Evolutionary conservation across 192 early-diverging fungal genomes (phyloP), one percentile per base, ranked within the genome.

Genomic region (Backusella psychrophila): DNA sequence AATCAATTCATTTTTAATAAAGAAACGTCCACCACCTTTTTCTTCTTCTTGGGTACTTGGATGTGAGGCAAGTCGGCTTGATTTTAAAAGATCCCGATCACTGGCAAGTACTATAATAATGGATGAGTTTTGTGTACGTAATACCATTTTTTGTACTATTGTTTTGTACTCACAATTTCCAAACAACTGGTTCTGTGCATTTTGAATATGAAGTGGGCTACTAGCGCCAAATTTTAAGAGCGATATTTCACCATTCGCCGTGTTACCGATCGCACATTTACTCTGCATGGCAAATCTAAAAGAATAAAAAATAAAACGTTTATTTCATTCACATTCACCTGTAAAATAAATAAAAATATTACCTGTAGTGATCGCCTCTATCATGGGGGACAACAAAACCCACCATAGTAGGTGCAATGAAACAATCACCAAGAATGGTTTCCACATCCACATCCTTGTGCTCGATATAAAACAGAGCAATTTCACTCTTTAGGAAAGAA

Each of bases 271-370:
- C 2, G 68, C 68, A 9, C 68, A 69, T 69, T 69, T 69, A 38
- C 68, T 69, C n/a, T 38, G 68, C 38, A 69, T 69, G 35, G 68
- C 68, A 69, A 69, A 69, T 36, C 68, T 69, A 69, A 69, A 69
- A 69, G 9, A 41, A 12, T 36, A 26, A 9, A 9, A 3, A 33
- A 33, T 33, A 33, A 33, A 33, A 33, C 33, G 17, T 36, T 69
- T 38, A 33, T 35, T 33, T 39, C 23, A 8, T 17, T 35, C 7
- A 35, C 35, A 36, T 35, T 34, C 15, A 17, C 3, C 26, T 63
- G 2, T 63, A 52, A 6, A 5, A 52, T 6, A 52, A 52, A 52
- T 1, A 52, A 52, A 49, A 17, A 49, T 6, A 49, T 19, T 69
- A 69, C 68, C 68, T 69, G 4, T 41, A 69, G 35, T 69, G 19